Percentiles rank a stretch among this genome's conserved stretches.
Conservation (phyloP, 371 early-diverging fungal genomes). For the Mortierella sp. region DNA sequence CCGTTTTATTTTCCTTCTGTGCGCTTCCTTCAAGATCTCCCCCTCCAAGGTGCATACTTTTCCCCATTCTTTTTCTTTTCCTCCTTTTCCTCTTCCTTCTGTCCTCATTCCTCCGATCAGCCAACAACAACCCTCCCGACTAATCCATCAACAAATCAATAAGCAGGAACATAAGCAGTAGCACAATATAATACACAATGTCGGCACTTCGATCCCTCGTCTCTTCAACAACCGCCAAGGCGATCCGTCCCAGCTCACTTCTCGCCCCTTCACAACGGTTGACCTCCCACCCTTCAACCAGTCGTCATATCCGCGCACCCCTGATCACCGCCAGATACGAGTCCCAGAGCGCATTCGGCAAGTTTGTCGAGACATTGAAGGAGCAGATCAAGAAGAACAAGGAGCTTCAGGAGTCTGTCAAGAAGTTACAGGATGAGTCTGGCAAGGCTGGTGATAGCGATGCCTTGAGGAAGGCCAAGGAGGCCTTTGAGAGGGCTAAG, state of each 20-base stretch:
- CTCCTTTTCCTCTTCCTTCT: slow-evolving; percentile 5
- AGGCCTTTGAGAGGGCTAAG: slow-evolving; percentile 82
- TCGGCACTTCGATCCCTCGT: slow-evolving; percentile 57
- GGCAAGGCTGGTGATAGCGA: slow-evolving; percentile 89
- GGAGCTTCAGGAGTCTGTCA: slow-evolving; percentile 90
- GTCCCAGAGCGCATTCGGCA: slow-evolving; percentile 59
- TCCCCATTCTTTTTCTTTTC: slow-evolving; percentile 9
- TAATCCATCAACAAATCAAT: neutral
- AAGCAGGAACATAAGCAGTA: neutral
- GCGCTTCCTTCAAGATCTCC: slow-evolving; percentile 2
- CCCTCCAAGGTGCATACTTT: too few species aligned
- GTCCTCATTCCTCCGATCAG: slow-evolving; percentile 6
- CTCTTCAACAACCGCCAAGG: slow-evolving; percentile 39
- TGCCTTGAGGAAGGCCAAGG: slow-evolving; percentile 89
- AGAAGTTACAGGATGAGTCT: slow-evolving; percentile 89
- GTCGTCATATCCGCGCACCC: slow-evolving; percentile 39
- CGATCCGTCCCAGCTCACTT: slow-evolving; percentile 43
- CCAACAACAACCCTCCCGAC: slow-evolving; percentile 5
- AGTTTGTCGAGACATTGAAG: slow-evolving; percentile 88
- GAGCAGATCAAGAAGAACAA: slow-evolving; percentile 94
- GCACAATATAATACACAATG: slow-evolving; percentile 24
- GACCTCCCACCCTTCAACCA: slow-evolving; percentile 31
- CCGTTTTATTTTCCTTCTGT: slow-evolving; percentile 10
- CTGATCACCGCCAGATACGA: slow-evolving; percentile 50
- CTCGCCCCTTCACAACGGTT: slow-evolving; percentile 48